These are phyloP conservation scores for Phaseolus lunatus DNA, from an alignment of 306 rosid genomes.

Conservation along the genomic window DNA sequence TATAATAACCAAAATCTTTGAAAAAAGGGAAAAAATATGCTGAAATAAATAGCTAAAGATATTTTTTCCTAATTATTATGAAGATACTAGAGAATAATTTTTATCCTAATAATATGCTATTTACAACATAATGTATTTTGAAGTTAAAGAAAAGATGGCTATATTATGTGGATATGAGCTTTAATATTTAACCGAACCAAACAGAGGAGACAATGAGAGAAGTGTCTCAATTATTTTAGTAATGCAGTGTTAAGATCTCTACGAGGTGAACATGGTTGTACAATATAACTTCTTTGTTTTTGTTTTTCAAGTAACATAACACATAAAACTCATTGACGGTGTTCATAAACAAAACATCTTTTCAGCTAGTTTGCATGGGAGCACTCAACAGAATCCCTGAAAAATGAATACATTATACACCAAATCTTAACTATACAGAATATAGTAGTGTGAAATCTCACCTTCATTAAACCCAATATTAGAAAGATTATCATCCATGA, in stretches of 20 bases:
- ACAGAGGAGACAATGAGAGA: neutral
- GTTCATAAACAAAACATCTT: neutral
- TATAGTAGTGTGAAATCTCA: conserved; percentile 44
- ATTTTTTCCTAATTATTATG: no score
- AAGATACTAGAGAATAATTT: no score
- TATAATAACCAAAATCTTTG: no score
- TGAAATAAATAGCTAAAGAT: no score
- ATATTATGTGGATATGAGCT: conserved; percentile 13
- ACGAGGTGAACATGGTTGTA: neutral
- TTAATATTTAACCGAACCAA: conserved; percentile 14
- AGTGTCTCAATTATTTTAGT: neutral
- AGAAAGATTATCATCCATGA: conserved; percentile 86
- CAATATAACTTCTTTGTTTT: neutral
- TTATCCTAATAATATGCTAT: no score
- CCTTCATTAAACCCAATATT: conserved; percentile 80
- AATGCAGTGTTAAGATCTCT: neutral
- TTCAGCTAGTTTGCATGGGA: neutral
- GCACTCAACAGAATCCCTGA: conserved; percentile 10
- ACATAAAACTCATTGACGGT: conserved; percentile 2
- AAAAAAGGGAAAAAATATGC: no score
- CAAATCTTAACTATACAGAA: conserved; percentile 7
- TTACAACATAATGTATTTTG: no score
- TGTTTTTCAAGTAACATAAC: neutral
- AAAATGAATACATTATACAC: conserved; percentile 19
- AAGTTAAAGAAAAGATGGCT: conserved; percentile 9